Conservation (phyloP, 1,284 basidiomycete genomes). For the Apiotrichum domesticum region DNA sequence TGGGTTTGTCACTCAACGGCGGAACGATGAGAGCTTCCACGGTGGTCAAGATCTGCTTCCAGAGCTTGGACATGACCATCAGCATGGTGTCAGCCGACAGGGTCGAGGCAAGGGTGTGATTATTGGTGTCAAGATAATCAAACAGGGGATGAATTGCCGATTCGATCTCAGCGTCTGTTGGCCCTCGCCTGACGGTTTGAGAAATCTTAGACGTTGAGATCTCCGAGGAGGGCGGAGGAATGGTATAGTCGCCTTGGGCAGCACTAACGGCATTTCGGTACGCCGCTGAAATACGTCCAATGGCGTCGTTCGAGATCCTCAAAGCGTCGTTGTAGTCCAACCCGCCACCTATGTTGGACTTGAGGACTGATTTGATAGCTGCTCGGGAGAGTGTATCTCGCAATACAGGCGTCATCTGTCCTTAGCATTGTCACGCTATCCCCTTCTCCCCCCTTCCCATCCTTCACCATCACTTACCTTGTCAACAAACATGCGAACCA, state of each 20-base stretch:
- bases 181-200: conserved; percentile 54
- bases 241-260: conserved; percentile 57
- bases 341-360: conserved; percentile 45
- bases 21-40: conserved; percentile 89
- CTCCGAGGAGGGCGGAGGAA: conserved; percentile 66
- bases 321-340: conserved; percentile 62
- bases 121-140: conserved; percentile 93
- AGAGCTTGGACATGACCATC: conserved; percentile 86
- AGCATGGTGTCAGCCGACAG: conserved; percentile 80
- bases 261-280: conserved; percentile 68
- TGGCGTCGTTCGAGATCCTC: conserved; percentile 49
- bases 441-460: too few relatives aligned
- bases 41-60: conserved; percentile 90
- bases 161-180: conserved; percentile 93
- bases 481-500: conserved; percentile 94
- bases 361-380: conserved; percentile 70
- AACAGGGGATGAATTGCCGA: conserved; percentile 85
- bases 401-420: conserved; percentile 88
- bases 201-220: conserved; percentile 51
- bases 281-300: conserved; percentile 65
- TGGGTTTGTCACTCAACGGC: conserved; percentile 78
- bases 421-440: background rate
- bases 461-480: conserved; percentile 67
- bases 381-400: conserved; percentile 77
- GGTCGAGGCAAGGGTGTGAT: conserved; percentile 84